A percentile compares a stretch with the other conserved stretches of the same genome.
phyloP scores from a whole-genome alignment of 768 basidiomycete species.

The Boletus vermiculosoides region DNA sequence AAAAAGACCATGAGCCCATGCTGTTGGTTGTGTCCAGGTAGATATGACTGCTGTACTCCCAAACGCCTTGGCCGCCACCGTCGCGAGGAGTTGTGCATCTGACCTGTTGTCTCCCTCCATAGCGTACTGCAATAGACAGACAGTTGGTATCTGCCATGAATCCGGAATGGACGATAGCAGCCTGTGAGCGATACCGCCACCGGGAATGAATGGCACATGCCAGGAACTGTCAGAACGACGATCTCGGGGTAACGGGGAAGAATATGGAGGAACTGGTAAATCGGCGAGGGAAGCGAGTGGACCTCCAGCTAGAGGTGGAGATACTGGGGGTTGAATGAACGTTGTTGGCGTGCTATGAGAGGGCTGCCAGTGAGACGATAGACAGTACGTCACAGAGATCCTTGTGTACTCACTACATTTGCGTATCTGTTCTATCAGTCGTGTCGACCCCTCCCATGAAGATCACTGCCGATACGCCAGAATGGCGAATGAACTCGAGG shows the following conservation, averaged over 20 bases:
- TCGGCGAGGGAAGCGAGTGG: constrained; percentile 42
- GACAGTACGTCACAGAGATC: neutral
- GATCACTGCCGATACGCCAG: constrained; percentile 51
- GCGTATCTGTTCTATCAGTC: constrained; percentile 68
- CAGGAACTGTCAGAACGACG: constrained; percentile 26
- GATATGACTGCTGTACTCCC: constrained; percentile 32
- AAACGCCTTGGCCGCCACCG: constrained; percentile 49
- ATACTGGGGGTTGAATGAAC: constrained; percentile 46
- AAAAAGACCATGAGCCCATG: constrained; percentile 63
- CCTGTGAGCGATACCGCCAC: constrained; percentile 70
- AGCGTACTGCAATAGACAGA: constrained; percentile 68
- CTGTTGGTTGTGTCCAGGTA: constrained; percentile 60
- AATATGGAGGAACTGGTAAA: constrained; percentile 55
- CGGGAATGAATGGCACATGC: constrained; percentile 70
- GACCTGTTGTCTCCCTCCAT: constrained; percentile 79
- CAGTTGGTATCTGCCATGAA: constrained; percentile 52
- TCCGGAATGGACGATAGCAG: constrained; percentile 57
- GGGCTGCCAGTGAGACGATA: constrained; percentile 3
- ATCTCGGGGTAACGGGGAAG: constrained; percentile 44
- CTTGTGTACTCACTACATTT: constrained; percentile 62
- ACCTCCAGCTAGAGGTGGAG: constrained; percentile 44
- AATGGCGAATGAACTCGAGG: constrained; percentile 52
- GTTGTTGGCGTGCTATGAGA: constrained; percentile 61
- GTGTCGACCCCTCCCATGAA: constrained; percentile 77
- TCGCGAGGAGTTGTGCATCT: constrained; percentile 66